Evolutionary conservation across 139 green algal species (phyloP).

Genomic region (Chlorella sp.): DNA sequence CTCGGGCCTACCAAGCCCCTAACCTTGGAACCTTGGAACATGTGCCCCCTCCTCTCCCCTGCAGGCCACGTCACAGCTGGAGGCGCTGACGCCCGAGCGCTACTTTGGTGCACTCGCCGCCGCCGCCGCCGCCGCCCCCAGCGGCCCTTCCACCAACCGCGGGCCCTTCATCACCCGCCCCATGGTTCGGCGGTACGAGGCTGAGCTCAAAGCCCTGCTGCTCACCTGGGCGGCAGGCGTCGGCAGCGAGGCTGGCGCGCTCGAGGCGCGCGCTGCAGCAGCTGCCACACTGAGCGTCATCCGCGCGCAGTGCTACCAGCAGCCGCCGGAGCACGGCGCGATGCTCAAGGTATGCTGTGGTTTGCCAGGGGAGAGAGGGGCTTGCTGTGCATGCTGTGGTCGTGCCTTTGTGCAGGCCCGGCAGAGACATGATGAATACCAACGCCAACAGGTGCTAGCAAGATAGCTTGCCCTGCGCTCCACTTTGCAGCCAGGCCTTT

Average conservation of each 20-base stretch:
- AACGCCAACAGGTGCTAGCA: too few relatives aligned
- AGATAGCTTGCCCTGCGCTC: too few relatives aligned
- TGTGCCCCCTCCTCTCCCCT: neutral
- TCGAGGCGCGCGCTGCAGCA: neutral
- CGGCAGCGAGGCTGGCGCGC: too few relatives aligned
- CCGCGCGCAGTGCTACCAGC: neutral
- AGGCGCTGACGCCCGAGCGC: neutral
- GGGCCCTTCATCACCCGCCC: constrained; percentile 1
- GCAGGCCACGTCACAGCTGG: neutral
- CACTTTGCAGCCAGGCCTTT: too few relatives aligned
- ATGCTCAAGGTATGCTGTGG: neutral
- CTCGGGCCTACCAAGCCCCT: too few relatives aligned
- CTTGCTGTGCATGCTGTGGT: too few relatives aligned
- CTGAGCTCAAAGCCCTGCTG: constrained; percentile 4
- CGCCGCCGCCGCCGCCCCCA: neutral
- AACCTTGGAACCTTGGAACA: too few relatives aligned
- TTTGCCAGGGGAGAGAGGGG: too few relatives aligned
- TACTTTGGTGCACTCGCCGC: neutral
- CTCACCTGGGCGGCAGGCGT: neutral
- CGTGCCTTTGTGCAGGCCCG: too few relatives aligned
- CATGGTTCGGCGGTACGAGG: constrained; percentile 9
- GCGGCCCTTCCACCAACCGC: neutral
- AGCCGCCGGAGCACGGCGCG: neutral
- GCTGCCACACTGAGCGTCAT: neutral
- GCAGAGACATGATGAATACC: too few relatives aligned